Base-by-base conservation (phyloP, 2,329 filamentous ascomycete genomes). In the Talaromyces sp. region DNA sequence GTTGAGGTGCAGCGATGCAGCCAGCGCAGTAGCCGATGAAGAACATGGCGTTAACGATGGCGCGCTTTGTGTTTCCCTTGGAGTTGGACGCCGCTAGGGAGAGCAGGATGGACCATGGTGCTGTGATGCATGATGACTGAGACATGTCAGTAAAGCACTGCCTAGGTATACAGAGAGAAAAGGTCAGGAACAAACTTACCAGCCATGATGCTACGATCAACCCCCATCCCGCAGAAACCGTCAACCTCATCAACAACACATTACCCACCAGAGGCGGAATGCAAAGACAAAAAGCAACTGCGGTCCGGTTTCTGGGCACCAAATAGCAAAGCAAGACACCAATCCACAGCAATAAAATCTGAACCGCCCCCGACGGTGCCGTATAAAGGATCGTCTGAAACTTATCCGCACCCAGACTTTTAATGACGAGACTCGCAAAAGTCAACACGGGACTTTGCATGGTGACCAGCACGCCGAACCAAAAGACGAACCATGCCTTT, bases 361-460 rank as follows among this genome's bases (percentile, higher is more conserved):
- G 79, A 1, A 84, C 76, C 0, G 81, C 82, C 0, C 82, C 82
- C 0, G 82, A 84, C 0, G 82, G 82, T 0, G 80, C 77, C 3
- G 76, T 79, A 69, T 81, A 81, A 0, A 84, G 75, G 72, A 84
- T 77, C 1, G 82, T 84, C 22, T 82, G 70, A 17, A 75, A 77
- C 19, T 78, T 74, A 50, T 75, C 72, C 70, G 82, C 83, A 1
- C 81, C 81, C 6, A 83, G 75, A 11, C 73, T 75, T 52, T 80
- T 79, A 70, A 85, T 85, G 22, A 85, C 79, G 5, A 84, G 75
- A 0, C 81, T 82, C 1, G 82, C 81, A 66, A 85, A 85, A 71
- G 49, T 54, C 61, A 62, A 62, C 22, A 50, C 49, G 27, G 49
- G 49, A 27, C 49, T 33, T 37, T 25, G 43, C 75, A 82, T 80